phyloP scores from a whole-genome alignment of 331 rosid genomes.

The Malus hybrid region DNA sequence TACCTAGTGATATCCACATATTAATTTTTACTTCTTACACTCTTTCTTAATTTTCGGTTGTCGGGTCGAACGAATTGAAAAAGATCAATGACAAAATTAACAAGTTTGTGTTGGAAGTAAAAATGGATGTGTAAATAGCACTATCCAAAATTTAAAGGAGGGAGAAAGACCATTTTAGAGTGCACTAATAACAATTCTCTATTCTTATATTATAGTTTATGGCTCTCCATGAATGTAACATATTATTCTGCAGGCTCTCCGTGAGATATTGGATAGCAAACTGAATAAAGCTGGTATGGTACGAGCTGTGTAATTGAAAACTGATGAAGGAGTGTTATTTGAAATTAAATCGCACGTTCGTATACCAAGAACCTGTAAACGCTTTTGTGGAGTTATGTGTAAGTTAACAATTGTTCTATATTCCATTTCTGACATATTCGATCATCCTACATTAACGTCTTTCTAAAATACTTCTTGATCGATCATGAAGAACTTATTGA shows the following conservation, averaged over 20 bases:
- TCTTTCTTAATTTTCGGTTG: too few species aligned
- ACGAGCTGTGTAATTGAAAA: slow-evolving; percentile 12
- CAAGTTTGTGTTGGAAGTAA: too few species aligned
- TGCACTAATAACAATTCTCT: not conserved
- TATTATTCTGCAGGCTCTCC: not conserved
- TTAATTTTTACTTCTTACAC: too few species aligned
- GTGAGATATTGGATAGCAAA: slow-evolving; percentile 8
- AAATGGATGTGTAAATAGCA: too few species aligned
- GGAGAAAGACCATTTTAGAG: not conserved
- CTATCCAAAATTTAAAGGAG: not conserved
- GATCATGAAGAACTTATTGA: not conserved
- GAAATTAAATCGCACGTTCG: slow-evolving; percentile 12
- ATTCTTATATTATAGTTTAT: too few species aligned
- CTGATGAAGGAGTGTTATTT: slow-evolving; percentile 1
- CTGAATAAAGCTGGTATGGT: slow-evolving; percentile 13
- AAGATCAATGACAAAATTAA: too few species aligned
- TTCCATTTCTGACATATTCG: not conserved
- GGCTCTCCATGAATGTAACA: too few species aligned
- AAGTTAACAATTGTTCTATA: not conserved
- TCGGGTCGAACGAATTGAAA: too few species aligned
- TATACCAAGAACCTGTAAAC: slow-evolving; percentile 5
- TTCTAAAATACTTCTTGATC: not conserved
- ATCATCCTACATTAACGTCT: not conserved
- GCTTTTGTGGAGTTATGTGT: slow-evolving; percentile 13
- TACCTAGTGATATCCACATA: too few species aligned